These are phyloP conservation scores for Backusella circina DNA, from an alignment of 192 early-diverging fungal species.

Conservation along the genomic window DNA sequence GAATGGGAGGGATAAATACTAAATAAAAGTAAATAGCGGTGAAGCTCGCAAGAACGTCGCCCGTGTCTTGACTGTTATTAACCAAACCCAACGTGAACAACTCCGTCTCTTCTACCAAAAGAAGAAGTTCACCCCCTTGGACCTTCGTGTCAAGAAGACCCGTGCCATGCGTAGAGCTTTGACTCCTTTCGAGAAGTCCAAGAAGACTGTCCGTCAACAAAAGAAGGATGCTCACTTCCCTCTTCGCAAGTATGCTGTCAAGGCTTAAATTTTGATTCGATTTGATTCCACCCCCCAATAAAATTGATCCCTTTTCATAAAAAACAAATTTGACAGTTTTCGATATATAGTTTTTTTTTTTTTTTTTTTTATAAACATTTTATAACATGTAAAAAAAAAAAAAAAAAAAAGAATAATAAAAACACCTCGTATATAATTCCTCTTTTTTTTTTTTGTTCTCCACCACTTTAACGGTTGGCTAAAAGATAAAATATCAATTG, in stretches of 20 bases:
- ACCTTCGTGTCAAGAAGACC: slow-evolving; percentile 98
- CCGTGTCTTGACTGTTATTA: slow-evolving; percentile 92
- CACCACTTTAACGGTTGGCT: not conserved
- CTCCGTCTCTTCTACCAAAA: slow-evolving; percentile 87
- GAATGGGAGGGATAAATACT: not conserved
- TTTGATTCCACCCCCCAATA: not conserved
- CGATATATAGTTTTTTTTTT: not conserved
- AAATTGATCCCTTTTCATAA: no score
- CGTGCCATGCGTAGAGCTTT: slow-evolving; percentile 93
- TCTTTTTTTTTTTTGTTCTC: not conserved
- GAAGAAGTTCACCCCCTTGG: slow-evolving; percentile 95
- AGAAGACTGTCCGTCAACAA: slow-evolving; percentile 83
- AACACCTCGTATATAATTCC: not conserved
- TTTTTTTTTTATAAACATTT: not conserved
- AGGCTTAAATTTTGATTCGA: slow-evolving; percentile 54
- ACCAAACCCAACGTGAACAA: slow-evolving; percentile 87
- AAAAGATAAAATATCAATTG: no score
- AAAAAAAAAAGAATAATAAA: not conserved
- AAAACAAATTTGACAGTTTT: not conserved
- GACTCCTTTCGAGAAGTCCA: slow-evolving; percentile 72
- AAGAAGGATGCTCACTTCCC: slow-evolving; percentile 91
- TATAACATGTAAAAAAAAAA: not conserved
- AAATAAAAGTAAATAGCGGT: slow-evolving; percentile 28
- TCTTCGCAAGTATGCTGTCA: slow-evolving; percentile 87
- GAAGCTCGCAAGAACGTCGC: slow-evolving; percentile 92